Conservation (phyloP, 2,329 filamentous ascomycete species). For the Botrytis hyacinthi region DNA sequence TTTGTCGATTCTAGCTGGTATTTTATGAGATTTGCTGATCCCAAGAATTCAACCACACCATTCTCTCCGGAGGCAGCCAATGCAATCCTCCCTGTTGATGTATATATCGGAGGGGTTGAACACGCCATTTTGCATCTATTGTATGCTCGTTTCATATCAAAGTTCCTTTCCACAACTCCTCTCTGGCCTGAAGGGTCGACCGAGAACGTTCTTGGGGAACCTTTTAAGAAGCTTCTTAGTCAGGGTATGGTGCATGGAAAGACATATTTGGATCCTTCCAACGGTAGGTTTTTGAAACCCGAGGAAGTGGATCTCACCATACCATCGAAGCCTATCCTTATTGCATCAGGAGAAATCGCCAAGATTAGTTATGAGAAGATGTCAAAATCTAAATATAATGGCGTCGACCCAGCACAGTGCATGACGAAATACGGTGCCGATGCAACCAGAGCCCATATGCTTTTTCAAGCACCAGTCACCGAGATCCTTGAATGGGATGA, state of each 20-base stretch:
- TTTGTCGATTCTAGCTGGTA: conserved; percentile 97
- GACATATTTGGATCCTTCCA: conserved; percentile 73
- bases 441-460: conserved; percentile 78
- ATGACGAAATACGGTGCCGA: conserved; percentile 78
- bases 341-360: conserved; percentile 56
- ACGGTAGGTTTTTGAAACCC: conserved; percentile 72
- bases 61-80: conserved; percentile 61
- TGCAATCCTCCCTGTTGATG: conserved; percentile 68
- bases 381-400: conserved; percentile 94
- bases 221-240: conserved; percentile 77
- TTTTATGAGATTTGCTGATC: conserved; percentile 75
- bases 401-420: conserved; percentile 74
- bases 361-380: conserved; percentile 80
- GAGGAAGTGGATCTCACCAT: conserved; percentile 67
- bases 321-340: conserved; percentile 57
- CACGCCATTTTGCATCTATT: conserved; percentile 88
- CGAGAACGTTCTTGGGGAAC: conserved; percentile 56
- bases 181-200: conserved; percentile 46
- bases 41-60: conserved; percentile 59
- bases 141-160: conserved; percentile 87
- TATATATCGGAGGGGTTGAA: conserved; percentile 88
- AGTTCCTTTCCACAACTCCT: conserved; percentile 66
- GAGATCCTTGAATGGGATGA: conserved; percentile 89
- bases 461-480: conserved; percentile 82
- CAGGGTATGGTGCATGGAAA: conserved; percentile 94